Conservation (phyloP, 2,329 filamentous ascomycete genomes). For the Juglanconis oblonga region DNA sequence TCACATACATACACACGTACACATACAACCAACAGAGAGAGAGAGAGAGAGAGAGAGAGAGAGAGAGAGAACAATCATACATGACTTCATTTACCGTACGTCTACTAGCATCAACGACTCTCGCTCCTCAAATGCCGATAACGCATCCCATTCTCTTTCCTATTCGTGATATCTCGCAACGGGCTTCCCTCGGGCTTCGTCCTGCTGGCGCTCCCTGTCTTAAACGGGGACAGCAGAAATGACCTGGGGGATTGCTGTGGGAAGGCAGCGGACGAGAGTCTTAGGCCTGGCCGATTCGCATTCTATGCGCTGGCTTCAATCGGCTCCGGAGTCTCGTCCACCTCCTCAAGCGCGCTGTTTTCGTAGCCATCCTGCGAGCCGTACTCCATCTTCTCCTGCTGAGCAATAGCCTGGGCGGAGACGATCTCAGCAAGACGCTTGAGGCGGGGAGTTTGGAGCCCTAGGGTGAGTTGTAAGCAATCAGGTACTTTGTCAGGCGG, state of each 20-base stretch:
- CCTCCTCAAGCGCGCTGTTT: slow-evolving; percentile 48
- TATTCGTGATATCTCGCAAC: slow-evolving; percentile 20
- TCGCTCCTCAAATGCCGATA: slow-evolving; percentile 11
- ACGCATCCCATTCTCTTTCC: slow-evolving; percentile 19
- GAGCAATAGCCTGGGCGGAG: slow-evolving; percentile 90
- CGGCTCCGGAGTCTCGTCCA: slow-evolving; percentile 43
- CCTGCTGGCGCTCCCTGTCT: slow-evolving; percentile 2
- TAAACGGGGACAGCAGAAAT: slow-evolving; percentile 25
- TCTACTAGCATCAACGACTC: slow-evolving; percentile 1
- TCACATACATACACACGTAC: slow-evolving; percentile 14
- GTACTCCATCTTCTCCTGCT: slow-evolving; percentile 80
- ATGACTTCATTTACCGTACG: slow-evolving; percentile 16
- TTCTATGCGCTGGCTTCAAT: slow-evolving; percentile 35
- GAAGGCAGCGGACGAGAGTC: slow-evolving; percentile 16
- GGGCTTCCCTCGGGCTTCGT: slow-evolving; percentile 10
- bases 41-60: slow-evolving; percentile 2
- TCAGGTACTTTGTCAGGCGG: too few relatives aligned
- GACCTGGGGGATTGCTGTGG: slow-evolving; percentile 25
- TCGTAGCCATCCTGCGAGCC: slow-evolving; percentile 45
- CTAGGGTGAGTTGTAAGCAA: slow-evolving; percentile 41
- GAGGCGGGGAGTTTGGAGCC: slow-evolving; percentile 91
- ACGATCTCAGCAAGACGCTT: slow-evolving; percentile 99
- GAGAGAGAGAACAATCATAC: slow-evolving; percentile 13
- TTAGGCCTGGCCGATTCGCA: slow-evolving; percentile 21
- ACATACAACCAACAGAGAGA: slow-evolving; percentile 14